Evolutionary conservation across 768 basidiomycete species (phyloP).

Genomic region (Lactarius pseudohatsudake): DNA sequence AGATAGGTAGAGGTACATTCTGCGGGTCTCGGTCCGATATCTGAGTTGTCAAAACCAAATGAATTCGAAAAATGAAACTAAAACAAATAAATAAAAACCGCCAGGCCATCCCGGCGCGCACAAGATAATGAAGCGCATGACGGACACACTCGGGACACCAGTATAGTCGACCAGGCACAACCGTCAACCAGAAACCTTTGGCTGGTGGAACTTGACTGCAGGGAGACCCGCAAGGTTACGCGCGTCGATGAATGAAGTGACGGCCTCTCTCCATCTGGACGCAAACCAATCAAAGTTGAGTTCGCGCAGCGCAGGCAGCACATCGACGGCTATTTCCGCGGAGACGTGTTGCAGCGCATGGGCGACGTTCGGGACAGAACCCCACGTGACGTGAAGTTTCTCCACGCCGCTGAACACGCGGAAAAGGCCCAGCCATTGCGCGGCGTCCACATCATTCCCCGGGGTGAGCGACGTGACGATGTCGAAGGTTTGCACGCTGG

Average conservation of each 20-base stretch:
- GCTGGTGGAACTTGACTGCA: slow-evolving; percentile 1
- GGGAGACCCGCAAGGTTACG: slow-evolving; percentile 2
- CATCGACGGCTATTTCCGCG: not conserved
- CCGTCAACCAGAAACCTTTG: not conserved
- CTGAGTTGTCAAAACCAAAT: not conserved
- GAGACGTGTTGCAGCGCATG: slow-evolving; percentile 9
- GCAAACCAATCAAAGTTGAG: slow-evolving; percentile 16
- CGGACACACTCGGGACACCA: not conserved
- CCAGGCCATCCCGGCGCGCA: too few species aligned
- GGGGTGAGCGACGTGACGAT: not conserved
- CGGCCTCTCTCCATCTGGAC: slow-evolving; percentile 4
- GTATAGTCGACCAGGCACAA: not conserved
- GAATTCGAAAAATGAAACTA: not conserved
- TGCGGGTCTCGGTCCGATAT: too few species aligned
- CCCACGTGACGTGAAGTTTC: slow-evolving; percentile 1
- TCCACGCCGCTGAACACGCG: slow-evolving; percentile 6
- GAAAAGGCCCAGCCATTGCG: slow-evolving; percentile 9
- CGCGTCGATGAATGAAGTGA: slow-evolving; percentile 1
- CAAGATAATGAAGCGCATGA: not conserved
- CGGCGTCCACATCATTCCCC: not conserved
- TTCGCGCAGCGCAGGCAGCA: slow-evolving; percentile 10
- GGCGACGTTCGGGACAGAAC: slow-evolving; percentile 7
- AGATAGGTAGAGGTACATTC: not conserved
- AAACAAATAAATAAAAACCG: not conserved
- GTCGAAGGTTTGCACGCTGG: not conserved